phyloP scores from a whole-genome alignment of 139 green algal genomes.

The Edaphochlamys debaryana region DNA sequence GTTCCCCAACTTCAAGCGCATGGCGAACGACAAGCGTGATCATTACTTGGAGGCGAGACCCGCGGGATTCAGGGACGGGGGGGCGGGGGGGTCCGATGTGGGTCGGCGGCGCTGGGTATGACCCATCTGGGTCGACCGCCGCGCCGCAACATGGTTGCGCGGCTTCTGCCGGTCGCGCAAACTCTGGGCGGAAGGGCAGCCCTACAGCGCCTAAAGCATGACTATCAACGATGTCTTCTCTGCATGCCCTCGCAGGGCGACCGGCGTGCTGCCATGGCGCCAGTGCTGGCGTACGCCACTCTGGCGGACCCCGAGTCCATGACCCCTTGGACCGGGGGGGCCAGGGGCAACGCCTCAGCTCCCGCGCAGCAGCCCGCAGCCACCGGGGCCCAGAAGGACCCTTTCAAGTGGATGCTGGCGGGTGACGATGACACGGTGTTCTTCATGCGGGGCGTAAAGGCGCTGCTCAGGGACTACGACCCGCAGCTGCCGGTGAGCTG shows the following conservation, averaged over 20 bases:
- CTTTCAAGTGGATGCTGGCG: slow-evolving; percentile 22
- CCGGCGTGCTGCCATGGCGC: slow-evolving; percentile 24
- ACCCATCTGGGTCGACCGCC: too few species aligned
- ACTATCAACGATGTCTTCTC: too few species aligned
- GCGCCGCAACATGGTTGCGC: too few species aligned
- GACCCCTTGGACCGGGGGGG: neutral
- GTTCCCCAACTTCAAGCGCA: slow-evolving; percentile 13
- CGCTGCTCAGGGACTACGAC: slow-evolving; percentile 27
- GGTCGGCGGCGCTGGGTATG: too few species aligned
- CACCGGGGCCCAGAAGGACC: neutral
- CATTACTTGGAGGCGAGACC: slow-evolving; percentile 19
- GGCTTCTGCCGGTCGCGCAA: too few species aligned
- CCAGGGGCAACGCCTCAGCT: too few species aligned
- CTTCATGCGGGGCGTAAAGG: slow-evolving; percentile 34
- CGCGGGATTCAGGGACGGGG: too few species aligned
- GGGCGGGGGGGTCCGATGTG: too few species aligned
- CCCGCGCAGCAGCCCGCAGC: neutral
- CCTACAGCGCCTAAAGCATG: too few species aligned
- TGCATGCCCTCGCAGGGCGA: slow-evolving; percentile 17
- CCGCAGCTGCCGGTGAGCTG: slow-evolving; percentile 35
- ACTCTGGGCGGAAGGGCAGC: too few species aligned
- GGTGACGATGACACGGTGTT: slow-evolving; percentile 37
- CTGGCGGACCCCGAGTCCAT: slow-evolving; percentile 6
- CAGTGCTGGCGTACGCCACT: slow-evolving; percentile 7
- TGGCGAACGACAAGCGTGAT: slow-evolving; percentile 31